Percentiles rank a stretch among this genome's conserved stretches.
Evolutionary conservation across 306 rosid genomes (phyloP).

Genomic region (Geum urbanum): DNA sequence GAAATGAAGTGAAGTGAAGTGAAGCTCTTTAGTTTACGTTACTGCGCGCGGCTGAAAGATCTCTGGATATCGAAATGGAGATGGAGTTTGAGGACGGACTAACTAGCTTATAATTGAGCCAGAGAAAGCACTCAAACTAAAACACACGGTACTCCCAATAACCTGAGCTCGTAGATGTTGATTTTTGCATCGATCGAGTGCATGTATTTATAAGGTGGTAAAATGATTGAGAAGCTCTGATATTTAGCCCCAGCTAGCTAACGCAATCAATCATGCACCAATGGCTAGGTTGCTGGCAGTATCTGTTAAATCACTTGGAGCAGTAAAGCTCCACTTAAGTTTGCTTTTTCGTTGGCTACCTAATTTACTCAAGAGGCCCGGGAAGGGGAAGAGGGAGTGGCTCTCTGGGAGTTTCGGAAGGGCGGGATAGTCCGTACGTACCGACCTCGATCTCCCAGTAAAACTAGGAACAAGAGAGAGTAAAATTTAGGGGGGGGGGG

Average conservation of each 20-base stretch:
- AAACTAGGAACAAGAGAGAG: background rate
- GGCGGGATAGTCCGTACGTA: background rate
- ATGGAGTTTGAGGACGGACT: background rate
- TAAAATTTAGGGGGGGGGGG: background rate
- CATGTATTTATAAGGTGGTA: background rate
- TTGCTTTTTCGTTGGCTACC: background rate
- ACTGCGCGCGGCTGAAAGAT: no score
- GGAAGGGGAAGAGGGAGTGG: no score
- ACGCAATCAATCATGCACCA: background rate
- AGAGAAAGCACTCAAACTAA: background rate
- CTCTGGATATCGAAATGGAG: background rate
- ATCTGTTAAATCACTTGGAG: background rate
- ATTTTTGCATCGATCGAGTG: background rate
- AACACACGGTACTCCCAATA: background rate
- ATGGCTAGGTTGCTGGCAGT: background rate
- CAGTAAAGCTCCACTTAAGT: conserved; percentile 1
- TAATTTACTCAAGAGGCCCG: background rate
- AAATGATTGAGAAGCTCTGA: background rate
- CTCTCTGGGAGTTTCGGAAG: background rate
- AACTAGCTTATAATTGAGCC: background rate
- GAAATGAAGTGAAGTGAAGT: background rate
- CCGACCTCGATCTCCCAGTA: background rate
- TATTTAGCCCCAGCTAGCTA: background rate
- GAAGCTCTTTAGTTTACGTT: background rate
- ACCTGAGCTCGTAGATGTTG: background rate